Evolutionary conservation across 768 basidiomycete species (phyloP).

Genomic region (Tubosaeta brunneosetosa): DNA sequence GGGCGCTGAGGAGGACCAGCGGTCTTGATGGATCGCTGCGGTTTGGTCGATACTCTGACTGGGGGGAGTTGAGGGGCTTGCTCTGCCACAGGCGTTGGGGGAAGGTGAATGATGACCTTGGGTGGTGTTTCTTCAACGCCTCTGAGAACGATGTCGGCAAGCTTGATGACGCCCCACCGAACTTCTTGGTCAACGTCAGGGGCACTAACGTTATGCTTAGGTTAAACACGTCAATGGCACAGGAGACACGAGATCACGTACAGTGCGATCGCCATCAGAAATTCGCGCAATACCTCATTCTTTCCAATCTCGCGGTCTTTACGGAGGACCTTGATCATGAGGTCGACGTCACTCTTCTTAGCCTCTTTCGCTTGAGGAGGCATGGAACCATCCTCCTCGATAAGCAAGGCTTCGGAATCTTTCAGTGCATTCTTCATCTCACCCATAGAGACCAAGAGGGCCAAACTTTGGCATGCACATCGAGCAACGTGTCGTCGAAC

Average conservation of each 20-base stretch:
- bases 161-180: slow-evolving; percentile 85
- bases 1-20: slow-evolving; percentile 31
- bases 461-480: slow-evolving; percentile 80
- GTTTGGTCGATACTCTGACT: slow-evolving; percentile 49
- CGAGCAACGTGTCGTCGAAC: slow-evolving; percentile 86
- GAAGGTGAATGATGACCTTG: slow-evolving; percentile 80
- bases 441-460: slow-evolving; percentile 81
- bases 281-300: slow-evolving; percentile 73
- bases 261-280: slow-evolving; percentile 79
- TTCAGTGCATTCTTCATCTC: slow-evolving; percentile 77
- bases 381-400: slow-evolving; percentile 79
- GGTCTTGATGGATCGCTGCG: slow-evolving; percentile 30
- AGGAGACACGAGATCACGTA: slow-evolving; percentile 35
- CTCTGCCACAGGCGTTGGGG: slow-evolving; percentile 68
- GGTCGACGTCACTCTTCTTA: slow-evolving; percentile 79
- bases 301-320: slow-evolving; percentile 84
- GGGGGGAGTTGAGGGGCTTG: slow-evolving; percentile 48
- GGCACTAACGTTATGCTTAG: slow-evolving; percentile 40
- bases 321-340: slow-evolving; percentile 80
- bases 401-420: slow-evolving; percentile 71
- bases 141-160: slow-evolving; percentile 83
- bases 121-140: slow-evolving; percentile 81
- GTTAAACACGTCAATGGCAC: background rate
- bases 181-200: slow-evolving; percentile 82
- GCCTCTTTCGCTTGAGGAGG: slow-evolving; percentile 68